Percentiles rank a stretch among this genome's conserved stretches.
Evolutionary conservation across 768 basidiomycete genomes (phyloP).

Genomic region (Mycena leptocephala): DNA sequence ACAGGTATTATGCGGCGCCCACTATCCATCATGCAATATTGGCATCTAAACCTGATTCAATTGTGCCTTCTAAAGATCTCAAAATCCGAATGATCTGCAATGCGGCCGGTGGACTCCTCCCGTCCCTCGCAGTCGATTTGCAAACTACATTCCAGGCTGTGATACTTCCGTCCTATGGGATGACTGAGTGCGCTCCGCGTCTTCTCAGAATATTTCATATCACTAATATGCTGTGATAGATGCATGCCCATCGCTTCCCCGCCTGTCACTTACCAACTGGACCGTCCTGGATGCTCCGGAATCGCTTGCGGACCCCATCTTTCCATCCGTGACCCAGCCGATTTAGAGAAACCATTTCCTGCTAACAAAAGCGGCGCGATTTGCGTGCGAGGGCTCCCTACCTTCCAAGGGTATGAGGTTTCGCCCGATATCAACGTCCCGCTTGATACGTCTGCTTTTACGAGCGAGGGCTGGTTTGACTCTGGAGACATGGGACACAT

Average conservation of each 20-base stretch:
- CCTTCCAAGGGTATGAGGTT: conserved; percentile 67
- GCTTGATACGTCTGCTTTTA: conserved; percentile 22
- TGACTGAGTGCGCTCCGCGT: conserved; percentile 60
- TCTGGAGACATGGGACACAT: conserved; percentile 65
- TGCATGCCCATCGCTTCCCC: conserved; percentile 69
- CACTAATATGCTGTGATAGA: conserved; percentile 37
- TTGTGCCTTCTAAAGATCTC: conserved; percentile 51
- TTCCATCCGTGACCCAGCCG: conserved; percentile 57
- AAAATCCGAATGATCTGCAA: conserved; percentile 65
- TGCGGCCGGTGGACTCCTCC: conserved; percentile 69
- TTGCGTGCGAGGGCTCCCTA: conserved; percentile 69
- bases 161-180: conserved; percentile 74
- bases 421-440: conserved; percentile 36
- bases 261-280: conserved; percentile 58
- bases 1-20: conserved; percentile 68
- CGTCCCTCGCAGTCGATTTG: conserved; percentile 65
- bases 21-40: conserved; percentile 69
- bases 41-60: conserved; percentile 50
- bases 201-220: neutral
- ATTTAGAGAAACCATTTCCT: conserved; percentile 54
- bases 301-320: conserved; percentile 64
- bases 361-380: conserved; percentile 66
- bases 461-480: conserved; percentile 69
- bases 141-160: conserved; percentile 66
- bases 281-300: conserved; percentile 65